Evolutionary conservation across 495 filamentous ascomycete species (phyloP).

Genomic region (Corynascus novoguineensis): DNA sequence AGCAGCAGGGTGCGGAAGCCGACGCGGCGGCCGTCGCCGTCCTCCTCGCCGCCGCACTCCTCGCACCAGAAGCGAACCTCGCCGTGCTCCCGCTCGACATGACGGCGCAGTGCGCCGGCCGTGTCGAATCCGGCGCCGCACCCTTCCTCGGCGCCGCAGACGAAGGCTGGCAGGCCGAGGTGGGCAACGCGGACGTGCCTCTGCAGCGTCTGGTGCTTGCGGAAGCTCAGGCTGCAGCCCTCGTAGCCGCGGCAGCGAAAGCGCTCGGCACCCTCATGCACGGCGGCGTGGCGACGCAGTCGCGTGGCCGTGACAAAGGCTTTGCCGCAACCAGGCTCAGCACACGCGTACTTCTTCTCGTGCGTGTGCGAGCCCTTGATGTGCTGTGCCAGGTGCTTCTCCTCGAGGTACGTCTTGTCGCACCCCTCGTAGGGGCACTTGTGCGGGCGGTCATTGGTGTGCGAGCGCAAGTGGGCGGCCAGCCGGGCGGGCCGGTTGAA

Average conservation of each 20-base stretch:
- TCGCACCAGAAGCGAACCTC: conserved; percentile 65
- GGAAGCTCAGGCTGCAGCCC: conserved; percentile 71
- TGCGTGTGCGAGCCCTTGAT: conserved; percentile 73
- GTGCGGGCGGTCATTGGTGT: conserved; percentile 73
- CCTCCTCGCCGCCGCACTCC: conserved; percentile 46
- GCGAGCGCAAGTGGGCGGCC: conserved; percentile 68
- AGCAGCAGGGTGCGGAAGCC: conserved; percentile 67
- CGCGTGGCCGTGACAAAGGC: conserved; percentile 69
- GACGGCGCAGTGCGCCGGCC: conserved; percentile 59
- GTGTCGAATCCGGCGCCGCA: conserved; percentile 71
- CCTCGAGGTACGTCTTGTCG: conserved; percentile 72
- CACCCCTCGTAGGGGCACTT: conserved; percentile 63
- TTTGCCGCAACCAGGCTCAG: conserved; percentile 66
- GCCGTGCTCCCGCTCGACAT: conserved; percentile 64
- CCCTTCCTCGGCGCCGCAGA: conserved; percentile 58
- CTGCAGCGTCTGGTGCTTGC: conserved; percentile 82
- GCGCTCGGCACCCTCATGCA: conserved; percentile 62
- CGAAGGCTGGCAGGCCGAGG: conserved; percentile 59
- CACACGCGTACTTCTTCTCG: conserved; percentile 65
- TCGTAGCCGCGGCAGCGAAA: conserved; percentile 68
- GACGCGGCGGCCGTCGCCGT: conserved; percentile 29
- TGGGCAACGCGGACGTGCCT: conserved; percentile 73
- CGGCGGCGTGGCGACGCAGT: conserved; percentile 61
- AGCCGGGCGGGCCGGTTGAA: conserved; percentile 84
- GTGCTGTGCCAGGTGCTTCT: conserved; percentile 78